phyloP scores from a whole-genome alignment of 1,284 basidiomycete genomes.

The Naganishia sp. region DNA sequence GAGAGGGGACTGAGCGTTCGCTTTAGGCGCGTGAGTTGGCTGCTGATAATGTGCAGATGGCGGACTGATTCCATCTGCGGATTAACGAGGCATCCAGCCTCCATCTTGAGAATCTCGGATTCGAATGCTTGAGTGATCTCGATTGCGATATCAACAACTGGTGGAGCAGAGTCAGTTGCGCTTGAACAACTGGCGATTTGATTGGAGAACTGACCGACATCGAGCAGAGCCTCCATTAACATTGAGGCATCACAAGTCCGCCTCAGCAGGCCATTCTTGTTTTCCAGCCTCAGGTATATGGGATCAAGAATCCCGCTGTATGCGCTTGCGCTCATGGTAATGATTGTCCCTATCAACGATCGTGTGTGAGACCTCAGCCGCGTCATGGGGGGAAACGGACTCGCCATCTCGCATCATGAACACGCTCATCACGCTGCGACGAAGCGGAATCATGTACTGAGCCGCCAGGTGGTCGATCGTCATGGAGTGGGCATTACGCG shows the following conservation, averaged over 20 bases:
- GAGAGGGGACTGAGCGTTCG: slow-evolving; percentile 49
- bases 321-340: slow-evolving; percentile 46
- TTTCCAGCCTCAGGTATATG: slow-evolving; percentile 50
- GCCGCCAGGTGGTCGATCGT: slow-evolving; percentile 51
- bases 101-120: slow-evolving; percentile 51
- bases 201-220: slow-evolving; percentile 42
- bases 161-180: slow-evolving; percentile 1
- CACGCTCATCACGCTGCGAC: slow-evolving; percentile 47
- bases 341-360: slow-evolving; percentile 43
- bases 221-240: slow-evolving; percentile 52
- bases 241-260: slow-evolving; percentile 52
- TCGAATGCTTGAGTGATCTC: slow-evolving; percentile 53
- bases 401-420: slow-evolving; percentile 53
- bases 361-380: background rate
- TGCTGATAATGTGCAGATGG: slow-evolving; percentile 51
- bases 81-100: slow-evolving; percentile 50
- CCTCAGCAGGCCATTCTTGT: slow-evolving; percentile 49
- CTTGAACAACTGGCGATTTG: background rate
- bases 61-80: slow-evolving; percentile 53
- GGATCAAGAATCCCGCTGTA: slow-evolving; percentile 48
- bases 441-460: slow-evolving; percentile 53
- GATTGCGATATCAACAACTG: slow-evolving; percentile 46
- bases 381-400: slow-evolving; percentile 23
- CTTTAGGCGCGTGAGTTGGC: slow-evolving; percentile 51
- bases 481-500: slow-evolving; percentile 41